Percentiles rank a stretch among this genome's conserved stretches.
Evolutionary conservation across 129 eudicot species (phyloP).

Genomic region (Smallanthus sonchifolius): DNA sequence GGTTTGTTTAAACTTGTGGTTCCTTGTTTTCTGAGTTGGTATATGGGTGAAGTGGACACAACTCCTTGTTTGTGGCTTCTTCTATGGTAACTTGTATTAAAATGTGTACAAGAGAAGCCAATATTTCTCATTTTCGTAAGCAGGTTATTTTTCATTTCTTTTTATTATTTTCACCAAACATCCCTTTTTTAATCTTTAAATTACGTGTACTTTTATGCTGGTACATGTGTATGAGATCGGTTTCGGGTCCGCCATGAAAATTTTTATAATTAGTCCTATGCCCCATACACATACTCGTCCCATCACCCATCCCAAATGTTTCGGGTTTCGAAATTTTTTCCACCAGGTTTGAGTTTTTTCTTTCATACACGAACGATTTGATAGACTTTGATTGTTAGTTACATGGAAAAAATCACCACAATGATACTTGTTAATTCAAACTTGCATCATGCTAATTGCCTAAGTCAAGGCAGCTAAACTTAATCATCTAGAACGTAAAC

Average conservation of each 20-base stretch:
- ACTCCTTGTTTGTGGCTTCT: background rate
- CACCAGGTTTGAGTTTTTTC: background rate
- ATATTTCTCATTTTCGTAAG: background rate
- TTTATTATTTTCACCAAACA: too few species aligned
- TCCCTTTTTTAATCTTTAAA: too few species aligned
- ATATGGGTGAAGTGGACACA: constrained; percentile 11
- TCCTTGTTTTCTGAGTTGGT: constrained; percentile 6
- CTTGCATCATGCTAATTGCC: constrained; percentile 17
- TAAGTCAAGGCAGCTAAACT: constrained; percentile 23
- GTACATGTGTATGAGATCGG: background rate
- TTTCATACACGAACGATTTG: constrained; percentile 7
- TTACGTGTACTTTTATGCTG: background rate
- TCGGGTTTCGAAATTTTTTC: background rate
- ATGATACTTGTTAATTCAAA: background rate
- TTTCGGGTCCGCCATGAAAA: background rate
- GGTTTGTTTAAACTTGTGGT: constrained; percentile 18
- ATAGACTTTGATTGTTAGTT: constrained; percentile 12
- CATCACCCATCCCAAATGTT: background rate
- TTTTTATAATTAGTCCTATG: too few species aligned
- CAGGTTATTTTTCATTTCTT: background rate
- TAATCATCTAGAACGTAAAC: constrained; percentile 15
- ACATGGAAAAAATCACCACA: background rate
- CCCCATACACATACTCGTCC: too few species aligned
- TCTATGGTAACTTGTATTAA: background rate
- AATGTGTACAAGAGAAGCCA: constrained; percentile 11